A percentile compares a stretch with the other conserved stretches of the same genome.
Evolutionary conservation across 2,329 filamentous ascomycete species (phyloP).

Genomic region (Penicillium glabrum): DNA sequence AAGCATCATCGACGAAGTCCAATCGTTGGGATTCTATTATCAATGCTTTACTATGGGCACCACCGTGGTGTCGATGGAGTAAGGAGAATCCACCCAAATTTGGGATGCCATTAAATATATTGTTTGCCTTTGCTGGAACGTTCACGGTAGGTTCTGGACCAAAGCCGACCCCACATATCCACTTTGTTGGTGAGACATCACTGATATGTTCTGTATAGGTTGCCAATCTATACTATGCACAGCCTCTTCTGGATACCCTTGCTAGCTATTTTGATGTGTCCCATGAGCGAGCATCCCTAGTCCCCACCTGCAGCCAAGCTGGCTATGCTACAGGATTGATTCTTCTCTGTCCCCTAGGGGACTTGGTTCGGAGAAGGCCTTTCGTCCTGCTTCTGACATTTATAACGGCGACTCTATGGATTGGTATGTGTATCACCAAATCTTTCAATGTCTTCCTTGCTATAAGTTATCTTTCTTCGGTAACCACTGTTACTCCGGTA

Average conservation of each 20-base stretch:
- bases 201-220: conserved; percentile 48
- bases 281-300: conserved; percentile 65
- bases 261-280: conserved; percentile 69
- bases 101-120: conserved; percentile 65
- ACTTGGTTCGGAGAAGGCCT: conserved; percentile 64
- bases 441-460: conserved; percentile 65
- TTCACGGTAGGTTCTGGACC: conserved; percentile 26
- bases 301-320: conserved; percentile 76
- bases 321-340: conserved; percentile 74
- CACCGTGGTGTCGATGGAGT: conserved; percentile 67
- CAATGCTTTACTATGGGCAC: conserved; percentile 56
- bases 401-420: conserved; percentile 66
- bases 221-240: conserved; percentile 79
- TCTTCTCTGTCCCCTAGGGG: conserved; percentile 74
- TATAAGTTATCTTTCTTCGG: conserved; percentile 70
- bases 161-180: background rate
- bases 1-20: background rate
- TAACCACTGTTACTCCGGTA: conserved; percentile 74
- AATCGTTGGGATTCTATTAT: background rate
- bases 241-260: conserved; percentile 75
- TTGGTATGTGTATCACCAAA: conserved; percentile 69
- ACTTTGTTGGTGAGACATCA: background rate
- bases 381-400: conserved; percentile 68
- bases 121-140: conserved; percentile 60
- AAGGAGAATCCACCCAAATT: conserved; percentile 66